A percentile compares a stretch with the other conserved stretches of the same genome.
These are phyloP conservation scores for Diaporthe citrichinensis DNA, from an alignment of 2,329 filamentous ascomycete genomes.

Conservation along the genomic window DNA sequence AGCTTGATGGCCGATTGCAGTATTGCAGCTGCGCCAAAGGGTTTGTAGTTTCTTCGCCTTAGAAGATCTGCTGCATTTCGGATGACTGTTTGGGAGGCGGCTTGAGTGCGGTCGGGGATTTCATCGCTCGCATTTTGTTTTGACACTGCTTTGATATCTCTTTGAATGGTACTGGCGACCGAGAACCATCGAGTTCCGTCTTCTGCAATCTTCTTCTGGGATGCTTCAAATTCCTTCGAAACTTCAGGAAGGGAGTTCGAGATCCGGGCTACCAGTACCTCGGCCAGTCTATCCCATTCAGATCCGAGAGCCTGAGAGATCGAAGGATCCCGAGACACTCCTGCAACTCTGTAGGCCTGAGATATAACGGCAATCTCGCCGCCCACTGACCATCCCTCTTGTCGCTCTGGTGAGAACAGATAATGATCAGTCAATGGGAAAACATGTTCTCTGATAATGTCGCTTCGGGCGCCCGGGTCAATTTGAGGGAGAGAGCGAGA, in stretches of 20 bases:
- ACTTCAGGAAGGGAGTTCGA: constrained; percentile 85
- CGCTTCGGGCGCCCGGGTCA: constrained; percentile 57
- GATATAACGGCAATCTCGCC: constrained; percentile 57
- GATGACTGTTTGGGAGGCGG: constrained; percentile 53
- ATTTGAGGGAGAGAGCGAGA: constrained; percentile 66
- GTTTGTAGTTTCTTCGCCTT: constrained; percentile 67
- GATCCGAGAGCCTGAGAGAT: constrained; percentile 64
- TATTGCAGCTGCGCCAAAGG: constrained; percentile 67
- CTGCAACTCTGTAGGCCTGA: constrained; percentile 62
- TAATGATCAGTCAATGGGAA: constrained; percentile 70
- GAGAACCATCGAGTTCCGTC: constrained; percentile 78
- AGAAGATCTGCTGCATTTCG: constrained; percentile 58
- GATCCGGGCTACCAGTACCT: constrained; percentile 75
- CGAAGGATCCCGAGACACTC: constrained; percentile 56
- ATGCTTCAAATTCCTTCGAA: constrained; percentile 80
- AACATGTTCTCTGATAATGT: constrained; percentile 64
- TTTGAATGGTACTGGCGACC: constrained; percentile 64
- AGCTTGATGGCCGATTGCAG: constrained; percentile 58
- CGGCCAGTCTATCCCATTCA: constrained; percentile 75
- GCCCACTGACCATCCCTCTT: constrained; percentile 56
- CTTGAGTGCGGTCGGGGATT: constrained; percentile 48
- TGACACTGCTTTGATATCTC: constrained; percentile 43
- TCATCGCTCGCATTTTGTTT: constrained; percentile 39
- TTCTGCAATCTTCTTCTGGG: constrained; percentile 77
- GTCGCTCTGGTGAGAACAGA: constrained; percentile 56